These are phyloP conservation scores for Castanea mollissima DNA, from an alignment of 306 rosid species.

Conservation along the genomic window DNA sequence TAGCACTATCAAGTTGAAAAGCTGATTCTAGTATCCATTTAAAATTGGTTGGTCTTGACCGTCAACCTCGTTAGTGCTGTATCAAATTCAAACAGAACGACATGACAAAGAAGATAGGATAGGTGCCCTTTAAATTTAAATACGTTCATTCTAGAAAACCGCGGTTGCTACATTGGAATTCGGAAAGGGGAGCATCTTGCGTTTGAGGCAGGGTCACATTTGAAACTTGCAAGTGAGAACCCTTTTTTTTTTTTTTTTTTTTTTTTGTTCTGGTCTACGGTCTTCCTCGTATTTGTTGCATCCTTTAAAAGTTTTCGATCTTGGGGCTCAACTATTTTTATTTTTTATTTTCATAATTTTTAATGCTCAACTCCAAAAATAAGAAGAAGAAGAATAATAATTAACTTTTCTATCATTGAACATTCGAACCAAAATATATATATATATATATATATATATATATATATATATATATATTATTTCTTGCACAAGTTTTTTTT, in stretches of 20 bases:
- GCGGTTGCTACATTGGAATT: neutral
- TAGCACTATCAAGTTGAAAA: slow-evolving; percentile 18
- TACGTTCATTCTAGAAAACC: neutral
- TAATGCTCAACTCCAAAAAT: no score
- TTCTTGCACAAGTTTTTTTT: no score
- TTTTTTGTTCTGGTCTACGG: no score
- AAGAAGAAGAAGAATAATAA: no score
- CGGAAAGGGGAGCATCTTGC: neutral
- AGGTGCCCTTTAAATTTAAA: neutral
- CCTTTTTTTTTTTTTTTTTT: neutral
- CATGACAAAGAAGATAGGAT: neutral
- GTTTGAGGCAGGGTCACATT: neutral
- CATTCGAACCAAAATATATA: no score
- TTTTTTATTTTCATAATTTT: no score
- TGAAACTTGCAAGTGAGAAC: neutral
- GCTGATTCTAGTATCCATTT: slow-evolving; percentile 30
- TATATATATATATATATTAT: no score
- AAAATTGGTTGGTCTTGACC: slow-evolving; percentile 31
- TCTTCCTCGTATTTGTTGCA: neutral
- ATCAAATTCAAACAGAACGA: neutral
- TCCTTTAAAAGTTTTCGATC: no score
- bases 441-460: no score
- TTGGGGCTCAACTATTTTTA: no score
- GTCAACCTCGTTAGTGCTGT: neutral
- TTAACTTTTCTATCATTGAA: no score